A percentile compares a stretch with the other conserved stretches of the same genome.
phyloP scores from a whole-genome alignment of 495 filamentous ascomycete genomes.

The Penicillium samsonianum region DNA sequence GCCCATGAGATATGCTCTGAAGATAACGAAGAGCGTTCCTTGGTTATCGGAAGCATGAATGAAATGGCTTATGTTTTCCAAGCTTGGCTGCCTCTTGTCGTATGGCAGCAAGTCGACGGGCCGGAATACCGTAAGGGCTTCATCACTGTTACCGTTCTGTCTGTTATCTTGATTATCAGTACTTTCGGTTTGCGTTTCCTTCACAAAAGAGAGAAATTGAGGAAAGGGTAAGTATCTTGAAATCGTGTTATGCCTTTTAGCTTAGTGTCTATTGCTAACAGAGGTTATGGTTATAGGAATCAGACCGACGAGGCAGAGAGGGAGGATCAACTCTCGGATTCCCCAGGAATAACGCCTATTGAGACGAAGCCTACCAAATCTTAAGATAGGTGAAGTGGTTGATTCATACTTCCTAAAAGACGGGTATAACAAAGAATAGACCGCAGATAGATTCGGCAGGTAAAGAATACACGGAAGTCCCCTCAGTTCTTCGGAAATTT shows the following conservation, averaged over 20 bases:
- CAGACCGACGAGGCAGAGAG: not conserved
- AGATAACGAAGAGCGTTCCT: constrained; percentile 53
- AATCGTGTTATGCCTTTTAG: not conserved
- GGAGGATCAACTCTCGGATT: not conserved
- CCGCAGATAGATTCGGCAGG: too few species aligned
- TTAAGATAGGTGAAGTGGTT: not conserved
- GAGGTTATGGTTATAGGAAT: not conserved
- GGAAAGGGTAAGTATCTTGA: constrained; percentile 23
- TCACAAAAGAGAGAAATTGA: constrained; percentile 40
- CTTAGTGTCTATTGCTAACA: not conserved
- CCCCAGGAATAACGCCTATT: not conserved
- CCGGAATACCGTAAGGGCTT: constrained; percentile 51
- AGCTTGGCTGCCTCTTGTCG: constrained; percentile 51
- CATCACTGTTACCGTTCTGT: constrained; percentile 42
- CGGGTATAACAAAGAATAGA: too few species aligned
- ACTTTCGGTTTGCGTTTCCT: constrained; percentile 32
- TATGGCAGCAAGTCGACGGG: constrained; percentile 55
- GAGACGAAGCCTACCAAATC: not conserved
- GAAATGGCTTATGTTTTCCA: constrained; percentile 52
- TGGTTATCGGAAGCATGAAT: constrained; percentile 53
- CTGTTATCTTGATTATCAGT: constrained; percentile 33
- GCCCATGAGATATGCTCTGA: constrained; percentile 53
- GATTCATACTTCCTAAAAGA: too few species aligned
- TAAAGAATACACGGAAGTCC: too few species aligned
- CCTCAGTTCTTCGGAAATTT: too few species aligned